phyloP scores from a whole-genome alignment of 768 basidiomycete genomes.

The Filobasidium wieringae region DNA sequence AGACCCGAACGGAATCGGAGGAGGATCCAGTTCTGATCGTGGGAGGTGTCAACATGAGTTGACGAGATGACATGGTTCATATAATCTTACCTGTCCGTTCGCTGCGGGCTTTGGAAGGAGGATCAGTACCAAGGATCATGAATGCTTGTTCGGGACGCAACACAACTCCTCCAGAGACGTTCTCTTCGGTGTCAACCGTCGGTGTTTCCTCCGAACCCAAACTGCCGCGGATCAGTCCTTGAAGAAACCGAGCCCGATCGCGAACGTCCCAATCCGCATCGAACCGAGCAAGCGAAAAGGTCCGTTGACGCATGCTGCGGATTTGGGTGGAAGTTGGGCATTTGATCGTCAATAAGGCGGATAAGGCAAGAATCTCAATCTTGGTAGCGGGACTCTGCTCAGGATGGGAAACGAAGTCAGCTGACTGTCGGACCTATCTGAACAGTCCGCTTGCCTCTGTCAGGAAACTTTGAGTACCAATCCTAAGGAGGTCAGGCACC shows the following conservation, averaged over 20 bases:
- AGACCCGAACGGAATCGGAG: too few species aligned
- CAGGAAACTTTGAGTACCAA: conserved; percentile 58
- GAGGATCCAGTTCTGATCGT: too few species aligned
- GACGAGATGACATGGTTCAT: background rate
- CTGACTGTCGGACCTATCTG: background rate
- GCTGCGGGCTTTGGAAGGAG: conserved; percentile 48
- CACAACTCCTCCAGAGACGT: conserved; percentile 58
- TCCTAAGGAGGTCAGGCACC: conserved; percentile 84
- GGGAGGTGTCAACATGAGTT: too few species aligned
- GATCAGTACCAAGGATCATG: too few species aligned
- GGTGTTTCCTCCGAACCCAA: conserved; percentile 14
- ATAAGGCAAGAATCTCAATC: conserved; percentile 71
- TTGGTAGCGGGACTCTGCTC: conserved; percentile 56
- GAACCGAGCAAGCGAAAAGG: conserved; percentile 74
- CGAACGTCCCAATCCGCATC: conserved; percentile 81
- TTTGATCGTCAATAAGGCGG: conserved; percentile 67
- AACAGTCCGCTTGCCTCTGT: conserved; percentile 48
- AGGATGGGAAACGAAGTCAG: background rate
- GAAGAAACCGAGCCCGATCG: conserved; percentile 72
- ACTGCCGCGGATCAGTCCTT: conserved; percentile 55
- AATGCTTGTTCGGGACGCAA: conserved; percentile 75
- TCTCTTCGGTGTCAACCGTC: conserved; percentile 40
- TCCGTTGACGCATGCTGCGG: conserved; percentile 45
- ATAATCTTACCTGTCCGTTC: background rate
- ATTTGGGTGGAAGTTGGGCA: conserved; percentile 41